Evolutionary conservation across 1,284 basidiomycete species (phyloP).

Genomic region (Ceratobasidium sp.): DNA sequence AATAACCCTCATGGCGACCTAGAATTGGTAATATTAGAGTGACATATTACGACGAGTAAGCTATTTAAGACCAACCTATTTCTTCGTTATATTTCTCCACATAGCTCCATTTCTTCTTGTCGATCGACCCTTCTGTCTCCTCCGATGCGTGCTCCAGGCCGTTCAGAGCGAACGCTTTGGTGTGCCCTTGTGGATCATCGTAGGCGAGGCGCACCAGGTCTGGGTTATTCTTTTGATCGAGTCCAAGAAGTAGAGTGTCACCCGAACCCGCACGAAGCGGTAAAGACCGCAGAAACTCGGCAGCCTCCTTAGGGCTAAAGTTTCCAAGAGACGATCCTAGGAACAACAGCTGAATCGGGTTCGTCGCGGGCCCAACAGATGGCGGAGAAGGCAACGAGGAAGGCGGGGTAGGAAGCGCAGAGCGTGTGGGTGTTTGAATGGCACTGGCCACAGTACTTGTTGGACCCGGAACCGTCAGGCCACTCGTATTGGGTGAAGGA

Average conservation of each 20-base stretch:
- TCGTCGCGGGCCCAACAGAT: slow-evolving; percentile 6
- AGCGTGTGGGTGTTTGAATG: slow-evolving; percentile 34
- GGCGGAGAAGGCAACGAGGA: slow-evolving; percentile 48
- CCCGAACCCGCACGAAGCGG: slow-evolving; percentile 75
- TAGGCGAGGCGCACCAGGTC: slow-evolving; percentile 83
- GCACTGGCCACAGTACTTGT: neutral
- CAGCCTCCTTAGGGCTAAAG: slow-evolving; percentile 82
- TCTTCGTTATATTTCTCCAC: slow-evolving; percentile 80
- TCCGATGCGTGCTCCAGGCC: slow-evolving; percentile 72
- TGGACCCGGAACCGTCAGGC: neutral
- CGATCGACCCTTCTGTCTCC: slow-evolving; percentile 55
- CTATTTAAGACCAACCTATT: slow-evolving; percentile 63
- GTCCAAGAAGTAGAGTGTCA: slow-evolving; percentile 68
- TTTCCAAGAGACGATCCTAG: slow-evolving; percentile 97
- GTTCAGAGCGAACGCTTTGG: slow-evolving; percentile 90
- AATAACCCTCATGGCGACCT: slow-evolving; percentile 88
- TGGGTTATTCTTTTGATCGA: slow-evolving; percentile 86
- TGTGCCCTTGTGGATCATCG: slow-evolving; percentile 85
- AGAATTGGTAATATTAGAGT: neutral
- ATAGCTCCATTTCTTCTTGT: slow-evolving; percentile 77
- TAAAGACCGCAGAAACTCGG: slow-evolving; percentile 81
- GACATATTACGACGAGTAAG: too few relatives aligned
- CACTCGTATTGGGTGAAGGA: slow-evolving; percentile 9
- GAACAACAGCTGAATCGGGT: slow-evolving; percentile 83
- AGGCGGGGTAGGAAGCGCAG: slow-evolving; percentile 40